Percentiles rank a stretch among this genome's conserved stretches.
These are phyloP conservation scores for Talaromyces sp. DNA, from an alignment of 2,329 filamentous ascomycete species.

Conservation along the genomic window DNA sequence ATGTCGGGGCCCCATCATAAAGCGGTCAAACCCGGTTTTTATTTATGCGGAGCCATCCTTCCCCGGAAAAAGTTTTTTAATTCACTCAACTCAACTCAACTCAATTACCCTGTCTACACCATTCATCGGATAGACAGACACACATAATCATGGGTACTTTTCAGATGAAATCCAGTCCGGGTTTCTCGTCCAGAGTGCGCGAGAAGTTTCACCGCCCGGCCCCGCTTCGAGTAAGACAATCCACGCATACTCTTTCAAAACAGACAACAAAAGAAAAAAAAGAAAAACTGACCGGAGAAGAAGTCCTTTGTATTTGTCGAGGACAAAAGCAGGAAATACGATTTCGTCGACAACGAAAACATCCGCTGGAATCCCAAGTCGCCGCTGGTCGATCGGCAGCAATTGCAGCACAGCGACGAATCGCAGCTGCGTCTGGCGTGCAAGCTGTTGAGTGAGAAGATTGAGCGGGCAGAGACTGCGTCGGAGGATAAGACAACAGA, in stretches of 20 bases:
- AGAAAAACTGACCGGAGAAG: not conserved
- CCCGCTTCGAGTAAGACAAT: constrained; percentile 8
- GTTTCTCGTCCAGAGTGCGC: not conserved
- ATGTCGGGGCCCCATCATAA: not conserved
- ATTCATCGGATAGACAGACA: too few species aligned
- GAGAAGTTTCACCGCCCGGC: not conserved
- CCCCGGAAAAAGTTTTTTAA: not conserved
- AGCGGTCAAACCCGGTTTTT: not conserved
- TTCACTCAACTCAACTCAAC: too few species aligned
- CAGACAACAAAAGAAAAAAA: not conserved
- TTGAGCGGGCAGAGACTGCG: constrained; percentile 20
- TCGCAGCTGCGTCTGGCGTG: constrained; percentile 31
- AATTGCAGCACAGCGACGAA: constrained; percentile 27
- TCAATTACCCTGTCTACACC: too few species aligned
- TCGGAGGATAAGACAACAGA: not conserved
- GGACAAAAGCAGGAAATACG: constrained; percentile 21
- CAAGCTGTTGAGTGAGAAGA: constrained; percentile 24
- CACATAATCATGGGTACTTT: not conserved
- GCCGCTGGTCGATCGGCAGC: constrained; percentile 28
- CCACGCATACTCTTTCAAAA: too few species aligned
- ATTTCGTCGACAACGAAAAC: constrained; percentile 28
- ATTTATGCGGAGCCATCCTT: not conserved
- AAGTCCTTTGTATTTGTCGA: constrained; percentile 2
- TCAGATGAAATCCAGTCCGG: not conserved
- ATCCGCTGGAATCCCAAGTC: constrained; percentile 25